phyloP scores from a whole-genome alignment of 208 protist species.

The Wallacemonas sp. region DNA sequence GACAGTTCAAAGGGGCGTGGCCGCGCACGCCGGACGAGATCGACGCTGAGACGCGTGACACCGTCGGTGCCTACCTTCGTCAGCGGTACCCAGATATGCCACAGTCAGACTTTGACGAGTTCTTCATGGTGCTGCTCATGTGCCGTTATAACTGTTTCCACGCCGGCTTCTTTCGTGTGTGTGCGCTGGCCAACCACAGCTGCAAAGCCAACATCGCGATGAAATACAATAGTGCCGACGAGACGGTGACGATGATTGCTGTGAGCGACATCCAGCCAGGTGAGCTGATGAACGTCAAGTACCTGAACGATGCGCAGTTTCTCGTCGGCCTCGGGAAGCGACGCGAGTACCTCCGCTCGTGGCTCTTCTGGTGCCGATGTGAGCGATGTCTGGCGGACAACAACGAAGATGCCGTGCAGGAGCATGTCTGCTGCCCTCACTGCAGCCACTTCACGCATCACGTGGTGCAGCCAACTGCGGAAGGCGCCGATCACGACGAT shows the following conservation, averaged over 20 bases:
- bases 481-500: constrained; percentile 15
- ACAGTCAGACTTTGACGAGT: constrained; percentile 49
- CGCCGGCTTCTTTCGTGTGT: constrained; percentile 84
- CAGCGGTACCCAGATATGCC: constrained; percentile 39
- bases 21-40: constrained; percentile 64
- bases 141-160: constrained; percentile 90
- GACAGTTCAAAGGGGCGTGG: constrained; percentile 77
- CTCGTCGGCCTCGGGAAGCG: constrained; percentile 77
- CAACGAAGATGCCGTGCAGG: constrained; percentile 35
- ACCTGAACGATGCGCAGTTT: constrained; percentile 82
- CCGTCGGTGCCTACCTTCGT: constrained; percentile 36
- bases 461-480: constrained; percentile 24
- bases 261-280: constrained; percentile 66
- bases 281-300: constrained; percentile 87
- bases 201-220: constrained; percentile 88
- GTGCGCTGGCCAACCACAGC: constrained; percentile 87
- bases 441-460: constrained; percentile 56
- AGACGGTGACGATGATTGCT: constrained; percentile 77
- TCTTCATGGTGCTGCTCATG: constrained; percentile 69
- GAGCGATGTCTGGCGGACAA: constrained; percentile 59
- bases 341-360: constrained; percentile 74
- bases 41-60: constrained; percentile 39
- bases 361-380: constrained; percentile 87
- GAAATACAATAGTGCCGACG: constrained; percentile 63
- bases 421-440: constrained; percentile 53